Evolutionary conservation across 352 stramenopile genomes (phyloP).

Genomic region (Phytopythium ostracodes): DNA sequence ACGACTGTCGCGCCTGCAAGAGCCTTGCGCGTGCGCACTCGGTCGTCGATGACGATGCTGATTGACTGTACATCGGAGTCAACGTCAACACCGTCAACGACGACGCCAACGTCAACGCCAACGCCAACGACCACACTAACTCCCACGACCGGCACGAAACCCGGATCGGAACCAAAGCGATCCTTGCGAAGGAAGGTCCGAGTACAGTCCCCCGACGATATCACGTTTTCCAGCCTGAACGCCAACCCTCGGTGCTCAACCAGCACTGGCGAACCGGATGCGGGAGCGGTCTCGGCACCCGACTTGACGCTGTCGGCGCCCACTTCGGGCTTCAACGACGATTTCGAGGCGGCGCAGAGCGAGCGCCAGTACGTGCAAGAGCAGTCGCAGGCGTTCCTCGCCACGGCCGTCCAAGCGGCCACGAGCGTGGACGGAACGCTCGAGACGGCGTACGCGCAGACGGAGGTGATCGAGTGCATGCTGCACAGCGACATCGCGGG

Average conservation of each 20-base stretch:
- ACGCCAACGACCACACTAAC: background rate
- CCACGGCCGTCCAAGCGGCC: constrained; percentile 13
- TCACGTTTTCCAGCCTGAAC: background rate
- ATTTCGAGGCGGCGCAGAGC: constrained; percentile 11
- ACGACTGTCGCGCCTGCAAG: background rate
- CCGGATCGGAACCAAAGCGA: background rate
- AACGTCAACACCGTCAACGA: background rate
- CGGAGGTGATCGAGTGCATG: constrained; percentile 30
- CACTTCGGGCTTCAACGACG: constrained; percentile 1
- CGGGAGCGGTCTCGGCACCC: background rate
- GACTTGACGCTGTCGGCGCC: background rate
- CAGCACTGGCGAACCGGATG: background rate
- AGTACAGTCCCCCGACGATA: background rate
- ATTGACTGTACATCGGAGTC: background rate
- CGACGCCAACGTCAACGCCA: background rate
- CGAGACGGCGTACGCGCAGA: constrained; percentile 21
- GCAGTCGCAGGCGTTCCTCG: constrained; percentile 16
- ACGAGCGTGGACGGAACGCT: constrained; percentile 18
- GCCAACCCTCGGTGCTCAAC: background rate
- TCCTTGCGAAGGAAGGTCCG: background rate
- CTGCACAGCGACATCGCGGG: constrained; percentile 17
- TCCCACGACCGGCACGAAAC: background rate
- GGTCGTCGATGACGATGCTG: background rate
- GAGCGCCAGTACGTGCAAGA: constrained; percentile 17
- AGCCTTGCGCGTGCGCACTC: background rate